These are phyloP conservation scores for Ceratocystis cacaofunesta DNA, from an alignment of 2,329 filamentous ascomycete species.

Conservation along the genomic window DNA sequence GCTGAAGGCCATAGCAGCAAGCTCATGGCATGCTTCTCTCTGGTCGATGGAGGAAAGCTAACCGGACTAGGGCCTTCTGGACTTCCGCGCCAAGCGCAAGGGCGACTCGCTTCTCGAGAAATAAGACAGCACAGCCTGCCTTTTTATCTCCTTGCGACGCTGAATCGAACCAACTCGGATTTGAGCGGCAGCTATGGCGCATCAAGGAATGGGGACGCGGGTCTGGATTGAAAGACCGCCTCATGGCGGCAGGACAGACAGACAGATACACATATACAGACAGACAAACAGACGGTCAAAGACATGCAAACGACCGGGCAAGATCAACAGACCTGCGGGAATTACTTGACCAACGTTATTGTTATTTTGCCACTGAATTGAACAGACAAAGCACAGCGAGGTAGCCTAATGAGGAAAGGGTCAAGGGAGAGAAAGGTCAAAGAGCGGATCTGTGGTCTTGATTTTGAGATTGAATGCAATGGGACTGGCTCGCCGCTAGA, in stretches of 20 bases:
- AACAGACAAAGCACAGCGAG: not conserved
- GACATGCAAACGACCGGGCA: not conserved
- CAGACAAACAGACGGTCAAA: constrained; percentile 5
- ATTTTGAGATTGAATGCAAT: no score
- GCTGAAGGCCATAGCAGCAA: no score
- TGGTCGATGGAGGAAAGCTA: not conserved
- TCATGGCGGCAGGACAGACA: not conserved
- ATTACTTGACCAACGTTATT: not conserved
- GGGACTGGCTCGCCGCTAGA: no score
- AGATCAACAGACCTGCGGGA: constrained; percentile 1
- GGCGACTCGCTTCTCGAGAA: constrained; percentile 74
- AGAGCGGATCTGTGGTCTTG: not conserved
- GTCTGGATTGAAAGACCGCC: no score
- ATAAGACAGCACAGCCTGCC: constrained; percentile 29
- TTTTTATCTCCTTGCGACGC: not conserved
- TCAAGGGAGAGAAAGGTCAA: not conserved
- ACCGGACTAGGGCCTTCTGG: constrained; percentile 58
- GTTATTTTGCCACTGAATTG: not conserved
- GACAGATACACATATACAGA: constrained; percentile 2
- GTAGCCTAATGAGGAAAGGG: not conserved
- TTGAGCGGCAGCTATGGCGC: not conserved
- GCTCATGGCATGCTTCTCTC: not conserved
- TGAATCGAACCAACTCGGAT: not conserved
- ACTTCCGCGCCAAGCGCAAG: constrained; percentile 73
- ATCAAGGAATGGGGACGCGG: no score